Evolutionary conservation across 441 rosid species (phyloP).

Genomic region (Brassica hybrid): DNA sequence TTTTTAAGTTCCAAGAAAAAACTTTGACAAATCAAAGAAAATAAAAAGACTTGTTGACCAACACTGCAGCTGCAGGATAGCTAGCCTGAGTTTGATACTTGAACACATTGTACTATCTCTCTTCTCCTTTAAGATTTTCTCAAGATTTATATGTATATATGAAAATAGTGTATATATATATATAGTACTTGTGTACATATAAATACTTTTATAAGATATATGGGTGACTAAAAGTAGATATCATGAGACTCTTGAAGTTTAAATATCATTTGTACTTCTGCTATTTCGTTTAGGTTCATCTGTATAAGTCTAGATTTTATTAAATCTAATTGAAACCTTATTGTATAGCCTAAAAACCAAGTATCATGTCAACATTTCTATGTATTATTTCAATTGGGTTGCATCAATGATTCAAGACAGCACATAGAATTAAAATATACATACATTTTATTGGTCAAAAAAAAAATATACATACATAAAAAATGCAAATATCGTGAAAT

Average conservation of each 20-base stretch:
- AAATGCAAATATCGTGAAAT: neutral
- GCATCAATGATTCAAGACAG: neutral
- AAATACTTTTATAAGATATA: slow-evolving; percentile 16
- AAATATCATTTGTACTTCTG: slow-evolving; percentile 9
- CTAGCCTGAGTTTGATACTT: slow-evolving; percentile 33
- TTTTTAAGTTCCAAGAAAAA: slow-evolving; percentile 31
- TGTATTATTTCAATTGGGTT: neutral
- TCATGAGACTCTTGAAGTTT: slow-evolving; percentile 3
- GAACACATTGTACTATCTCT: slow-evolving; percentile 30
- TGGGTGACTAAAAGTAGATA: neutral
- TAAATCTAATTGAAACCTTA: neutral
- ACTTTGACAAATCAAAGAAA: slow-evolving; percentile 21
- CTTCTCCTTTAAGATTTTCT: slow-evolving; percentile 24
- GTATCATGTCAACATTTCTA: neutral
- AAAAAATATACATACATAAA: neutral
- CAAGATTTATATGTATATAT: slow-evolving; percentile 20
- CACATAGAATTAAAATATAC: neutral
- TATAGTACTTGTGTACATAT: slow-evolving; percentile 21
- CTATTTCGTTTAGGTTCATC: neutral
- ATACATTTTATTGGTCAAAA: too few species aligned
- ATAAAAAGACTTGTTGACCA: slow-evolving; percentile 39
- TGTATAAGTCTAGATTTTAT: slow-evolving; percentile 6
- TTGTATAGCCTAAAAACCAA: neutral
- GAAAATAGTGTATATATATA: neutral
- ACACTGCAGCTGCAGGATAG: slow-evolving; percentile 29